Percentiles rank a stretch among this genome's conserved stretches.
phyloP scores from a whole-genome alignment of 164 flowering plant genomes.

The Dillenia suffruticosa region DNA sequence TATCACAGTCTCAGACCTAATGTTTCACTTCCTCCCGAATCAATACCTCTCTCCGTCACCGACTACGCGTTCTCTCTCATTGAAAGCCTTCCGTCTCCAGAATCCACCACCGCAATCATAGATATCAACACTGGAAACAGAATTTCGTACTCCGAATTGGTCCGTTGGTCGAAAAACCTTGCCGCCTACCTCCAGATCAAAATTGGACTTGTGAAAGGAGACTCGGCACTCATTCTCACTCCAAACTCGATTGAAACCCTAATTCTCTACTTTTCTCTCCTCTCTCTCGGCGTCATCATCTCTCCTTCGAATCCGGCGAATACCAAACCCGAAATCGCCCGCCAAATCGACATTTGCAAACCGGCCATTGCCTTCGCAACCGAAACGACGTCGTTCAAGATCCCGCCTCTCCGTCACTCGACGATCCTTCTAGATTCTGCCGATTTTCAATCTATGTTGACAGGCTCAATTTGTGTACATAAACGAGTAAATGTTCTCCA shows the following conservation, averaged over 20 bases:
- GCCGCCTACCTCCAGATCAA: slow-evolving; percentile 21
- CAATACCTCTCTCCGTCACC: too few relatives aligned
- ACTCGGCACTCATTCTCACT: slow-evolving; percentile 47
- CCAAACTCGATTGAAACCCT: slow-evolving; percentile 44
- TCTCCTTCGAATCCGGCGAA: slow-evolving; percentile 67
- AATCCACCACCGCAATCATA: slow-evolving; percentile 26
- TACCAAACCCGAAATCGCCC: slow-evolving; percentile 46
- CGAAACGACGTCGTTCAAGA: slow-evolving; percentile 21
- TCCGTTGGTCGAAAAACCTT: slow-evolving; percentile 22
- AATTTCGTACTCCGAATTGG: slow-evolving; percentile 35
- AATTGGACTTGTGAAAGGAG: slow-evolving; percentile 28
- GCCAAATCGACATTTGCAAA: slow-evolving; percentile 37
- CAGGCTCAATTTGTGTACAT: too few relatives aligned
- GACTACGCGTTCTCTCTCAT: slow-evolving; percentile 38
- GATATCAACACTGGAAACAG: slow-evolving; percentile 31
- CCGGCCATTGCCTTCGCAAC: slow-evolving; percentile 61
- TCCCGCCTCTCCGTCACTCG: slow-evolving; percentile 26
- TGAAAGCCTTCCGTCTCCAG: slow-evolving; percentile 13
- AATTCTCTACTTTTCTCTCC: slow-evolving; percentile 55
- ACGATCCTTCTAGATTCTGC: slow-evolving; percentile 35
- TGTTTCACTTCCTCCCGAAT: too few relatives aligned
- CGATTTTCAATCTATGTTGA: slow-evolving; percentile 22
- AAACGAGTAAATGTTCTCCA: too few relatives aligned
- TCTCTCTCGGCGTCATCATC: slow-evolving; percentile 57
- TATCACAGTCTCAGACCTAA: too few relatives aligned